Conservation (phyloP, 2,329 filamentous ascomycete genomes). For the Phymatotrichopsis omnivora region DNA sequence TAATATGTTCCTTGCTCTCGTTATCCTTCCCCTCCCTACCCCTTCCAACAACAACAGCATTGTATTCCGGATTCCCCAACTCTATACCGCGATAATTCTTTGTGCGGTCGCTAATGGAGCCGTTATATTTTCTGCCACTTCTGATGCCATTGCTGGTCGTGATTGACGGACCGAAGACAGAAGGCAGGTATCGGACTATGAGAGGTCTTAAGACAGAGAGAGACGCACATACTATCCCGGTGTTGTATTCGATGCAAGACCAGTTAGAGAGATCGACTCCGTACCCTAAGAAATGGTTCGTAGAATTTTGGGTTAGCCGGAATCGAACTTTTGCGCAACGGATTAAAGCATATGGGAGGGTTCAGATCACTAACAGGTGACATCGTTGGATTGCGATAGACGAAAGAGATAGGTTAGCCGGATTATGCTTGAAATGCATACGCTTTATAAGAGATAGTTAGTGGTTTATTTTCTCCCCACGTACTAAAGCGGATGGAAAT, state of each 20-base stretch:
- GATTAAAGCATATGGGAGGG: no score
- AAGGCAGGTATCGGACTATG: slow-evolving; percentile 4
- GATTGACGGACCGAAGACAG: slow-evolving; percentile 7
- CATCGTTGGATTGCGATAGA: slow-evolving; percentile 2
- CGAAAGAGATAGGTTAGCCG: slow-evolving; percentile 10
- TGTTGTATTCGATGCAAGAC: slow-evolving; percentile 33
- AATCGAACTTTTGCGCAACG: no score
- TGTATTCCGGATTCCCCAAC: neutral
- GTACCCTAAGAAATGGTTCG: slow-evolving; percentile 4
- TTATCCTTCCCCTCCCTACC: slow-evolving; percentile 11
- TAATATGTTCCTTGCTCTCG: slow-evolving; percentile 18
- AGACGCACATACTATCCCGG: slow-evolving; percentile 40
- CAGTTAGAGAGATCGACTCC: slow-evolving; percentile 32
- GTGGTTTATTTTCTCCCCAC: neutral
- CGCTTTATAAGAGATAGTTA: neutral
- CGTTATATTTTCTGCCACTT: slow-evolving; percentile 8
- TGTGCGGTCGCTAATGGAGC: neutral
- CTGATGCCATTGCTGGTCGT: neutral
- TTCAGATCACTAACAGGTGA: slow-evolving; percentile 12
- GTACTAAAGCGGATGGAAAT: no score
- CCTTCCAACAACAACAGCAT: neutral
- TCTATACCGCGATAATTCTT: no score
- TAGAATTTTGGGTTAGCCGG: no score
- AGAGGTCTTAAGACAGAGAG: slow-evolving; percentile 39
- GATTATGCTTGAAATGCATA: slow-evolving; percentile 11